Evolutionary conservation across 108 stramenopile genomes (phyloP), one percentile per base, ranked within the genome.

Genomic region (Poteriospumella lacustris): DNA sequence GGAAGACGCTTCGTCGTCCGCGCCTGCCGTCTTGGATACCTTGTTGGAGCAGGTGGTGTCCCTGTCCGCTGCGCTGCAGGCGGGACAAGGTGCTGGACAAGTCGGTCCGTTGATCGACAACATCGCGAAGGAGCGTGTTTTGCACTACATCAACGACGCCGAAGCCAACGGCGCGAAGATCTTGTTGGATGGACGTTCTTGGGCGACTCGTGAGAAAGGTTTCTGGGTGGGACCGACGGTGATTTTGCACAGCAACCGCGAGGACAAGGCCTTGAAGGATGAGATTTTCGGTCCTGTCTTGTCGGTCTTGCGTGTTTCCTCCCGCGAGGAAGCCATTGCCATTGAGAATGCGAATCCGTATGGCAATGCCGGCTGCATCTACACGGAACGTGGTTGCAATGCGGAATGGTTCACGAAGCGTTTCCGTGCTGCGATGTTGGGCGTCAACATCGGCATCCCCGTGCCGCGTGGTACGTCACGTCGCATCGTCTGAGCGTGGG

Each of bases 211-310:
- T n/a, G n/a, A n/a, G n/a, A n/a, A n/a, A 87, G 92, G 59, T 72
- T 86, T 81, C 75, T 96, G 92, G 91, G 86, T 96, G 58, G 93
- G 94, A 15, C 96, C 96, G 2, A 97, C 96, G 31, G 79, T 97
- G 19, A 82, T 97, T 39, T 76, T 87, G 40, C 94, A 95, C 70
- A 75, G 67, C n/a, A 86, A 85, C 36, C 73, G 82, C 24, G 73
- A 29, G 1, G 93, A 93, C 78, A 85, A 79, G 56, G 90, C 90
- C 1, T 85, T 94, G 85, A 81, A 79, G 52, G 94, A 97, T 59
- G 96, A 97, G 77, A 88, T 97, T 0, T 97, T 97, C 84, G 96
- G 96, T 1, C 96, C 96, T 1, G 93, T 92, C 39, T 82, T 97
- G 47, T 89, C 88, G 58, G 89, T 97, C 2, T 90, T 81, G 39